Evolutionary conservation across 2,329 filamentous ascomycete genomes (phyloP).

Genomic region (Apiospora sp.): DNA sequence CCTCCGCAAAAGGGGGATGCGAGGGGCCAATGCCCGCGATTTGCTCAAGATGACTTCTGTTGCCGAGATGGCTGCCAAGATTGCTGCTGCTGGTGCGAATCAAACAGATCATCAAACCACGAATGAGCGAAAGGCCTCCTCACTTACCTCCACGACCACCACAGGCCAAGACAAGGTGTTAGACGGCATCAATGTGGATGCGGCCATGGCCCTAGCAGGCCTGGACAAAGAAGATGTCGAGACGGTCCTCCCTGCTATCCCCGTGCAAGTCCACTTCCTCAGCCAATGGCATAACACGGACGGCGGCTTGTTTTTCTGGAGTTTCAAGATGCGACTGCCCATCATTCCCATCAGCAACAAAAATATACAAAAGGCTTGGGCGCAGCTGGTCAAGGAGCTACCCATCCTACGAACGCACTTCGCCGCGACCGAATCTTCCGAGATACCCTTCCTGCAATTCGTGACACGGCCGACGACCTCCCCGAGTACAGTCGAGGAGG

Average conservation of each 20-base stretch:
- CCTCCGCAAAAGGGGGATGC: conserved; percentile 69
- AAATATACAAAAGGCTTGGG: conserved; percentile 67
- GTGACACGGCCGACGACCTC: conserved; percentile 56
- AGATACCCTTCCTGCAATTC: conserved; percentile 69
- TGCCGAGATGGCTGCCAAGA: conserved; percentile 62
- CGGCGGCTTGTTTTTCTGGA: conserved; percentile 76
- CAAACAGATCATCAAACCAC: no score
- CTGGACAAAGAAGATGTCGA: conserved; percentile 59
- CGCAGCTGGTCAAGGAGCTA: conserved; percentile 58
- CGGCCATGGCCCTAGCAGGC: conserved; percentile 49
- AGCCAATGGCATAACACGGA: conserved; percentile 74
- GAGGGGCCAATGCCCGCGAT: conserved; percentile 69
- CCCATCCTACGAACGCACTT: conserved; percentile 77
- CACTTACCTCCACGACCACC: background rate
- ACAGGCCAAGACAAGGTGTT: conserved; percentile 36
- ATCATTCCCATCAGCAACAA: conserved; percentile 40
- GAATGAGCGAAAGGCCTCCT: no score
- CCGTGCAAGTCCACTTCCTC: conserved; percentile 85
- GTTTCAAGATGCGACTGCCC: conserved; percentile 62
- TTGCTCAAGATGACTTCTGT: conserved; percentile 74
- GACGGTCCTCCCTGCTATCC: conserved; percentile 70
- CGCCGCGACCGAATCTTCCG: conserved; percentile 54
- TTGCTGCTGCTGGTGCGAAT: no score
- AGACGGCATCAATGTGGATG: conserved; percentile 45
- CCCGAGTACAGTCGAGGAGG: no score